A percentile compares a stretch with the other conserved stretches of the same genome.
phyloP scores from a whole-genome alignment of 2,329 filamentous ascomycete genomes.

The Aspergillus ustus region DNA sequence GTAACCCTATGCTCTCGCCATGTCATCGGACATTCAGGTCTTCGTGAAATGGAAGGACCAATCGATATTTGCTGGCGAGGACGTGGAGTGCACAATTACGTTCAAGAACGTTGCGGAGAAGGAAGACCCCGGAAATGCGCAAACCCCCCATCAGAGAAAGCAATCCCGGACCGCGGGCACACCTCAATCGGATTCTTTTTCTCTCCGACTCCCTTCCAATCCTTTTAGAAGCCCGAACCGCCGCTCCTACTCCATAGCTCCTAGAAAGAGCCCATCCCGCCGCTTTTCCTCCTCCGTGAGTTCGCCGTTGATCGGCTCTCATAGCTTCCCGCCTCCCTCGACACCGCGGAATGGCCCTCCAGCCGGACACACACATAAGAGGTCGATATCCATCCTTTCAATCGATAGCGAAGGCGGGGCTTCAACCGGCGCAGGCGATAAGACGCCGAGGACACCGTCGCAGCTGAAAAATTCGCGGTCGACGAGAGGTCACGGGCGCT shows the following conservation, averaged over 20 bases:
- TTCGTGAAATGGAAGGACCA: constrained; percentile 94
- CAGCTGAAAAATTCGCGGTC: constrained; percentile 55
- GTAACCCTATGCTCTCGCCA: constrained; percentile 41
- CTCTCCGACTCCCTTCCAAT: constrained; percentile 42
- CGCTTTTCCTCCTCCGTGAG: constrained; percentile 47
- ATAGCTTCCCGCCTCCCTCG: constrained; percentile 48
- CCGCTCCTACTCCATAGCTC: constrained; percentile 40
- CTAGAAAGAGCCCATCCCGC: constrained; percentile 41
- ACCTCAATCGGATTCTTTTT: constrained; percentile 43
- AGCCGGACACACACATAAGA: constrained; percentile 66
- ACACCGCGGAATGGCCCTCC: constrained; percentile 38
- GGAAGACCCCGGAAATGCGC: constrained; percentile 35
- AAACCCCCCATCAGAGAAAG: constrained; percentile 42
- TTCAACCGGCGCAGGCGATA: constrained; percentile 26
- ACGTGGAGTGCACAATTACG: constrained; percentile 92
- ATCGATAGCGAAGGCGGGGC: constrained; percentile 60
- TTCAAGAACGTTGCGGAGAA: constrained; percentile 80
- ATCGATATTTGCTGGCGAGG: constrained; percentile 94
- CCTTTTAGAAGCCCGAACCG: constrained; percentile 42
- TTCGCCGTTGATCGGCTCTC: constrained; percentile 43
- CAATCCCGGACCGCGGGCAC: constrained; percentile 41
- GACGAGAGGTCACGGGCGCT: constrained; percentile 71
- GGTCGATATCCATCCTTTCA: constrained; percentile 82
- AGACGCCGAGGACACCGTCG: constrained; percentile 35
- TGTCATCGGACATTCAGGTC: constrained; percentile 81